Percentiles rank a stretch among this genome's conserved stretches.
Conservation (phyloP, 176 grass and related monocot genomes). For the barley (Hordeum vulgare) region MorexV3_pseudomolecules_assembly NC_058524.1:302548444-302548943, state of each 20-base stretch:
- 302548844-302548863: slow-evolving; percentile 66
- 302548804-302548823: slow-evolving; percentile 61
- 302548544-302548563: slow-evolving; percentile 76
- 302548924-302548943: slow-evolving; percentile 51
- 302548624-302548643: slow-evolving; percentile 57
- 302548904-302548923: slow-evolving; percentile 51
- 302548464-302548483: slow-evolving; percentile 55
- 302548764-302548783: slow-evolving; percentile 75
- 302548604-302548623: slow-evolving; percentile 43
- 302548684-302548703: slow-evolving; percentile 38
- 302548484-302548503: slow-evolving; percentile 70
- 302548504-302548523: slow-evolving; percentile 51
- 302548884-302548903: slow-evolving; percentile 55
- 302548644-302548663: slow-evolving; percentile 66
- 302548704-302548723: slow-evolving; percentile 61
- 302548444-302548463: slow-evolving; percentile 66
- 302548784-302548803: slow-evolving; percentile 41
- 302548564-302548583: slow-evolving; percentile 68
- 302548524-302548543: slow-evolving; percentile 54
- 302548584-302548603: slow-evolving; percentile 72
- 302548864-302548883: slow-evolving; percentile 73
- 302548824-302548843: slow-evolving; percentile 60
- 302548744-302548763: slow-evolving; percentile 67
- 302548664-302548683: slow-evolving; percentile 44
- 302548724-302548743: slow-evolving; percentile 45